Conservation (phyloP, 208 protist genomes). For the Herpetomonas samuelpessoai region DNA sequence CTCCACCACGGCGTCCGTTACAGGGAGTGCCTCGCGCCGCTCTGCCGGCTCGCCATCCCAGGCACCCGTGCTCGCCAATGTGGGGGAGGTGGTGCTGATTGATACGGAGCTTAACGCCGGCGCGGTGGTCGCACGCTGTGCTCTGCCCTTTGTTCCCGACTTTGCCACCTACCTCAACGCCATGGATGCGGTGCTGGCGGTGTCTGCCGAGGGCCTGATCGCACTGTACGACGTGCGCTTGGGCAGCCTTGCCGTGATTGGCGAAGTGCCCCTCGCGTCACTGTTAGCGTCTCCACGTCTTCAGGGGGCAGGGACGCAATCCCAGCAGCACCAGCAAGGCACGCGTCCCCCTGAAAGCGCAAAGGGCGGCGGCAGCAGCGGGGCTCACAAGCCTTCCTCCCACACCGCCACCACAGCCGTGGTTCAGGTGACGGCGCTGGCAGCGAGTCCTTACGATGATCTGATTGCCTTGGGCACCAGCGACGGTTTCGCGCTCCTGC, state of each 20-base stretch:
- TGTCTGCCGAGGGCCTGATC: constrained; percentile 51
- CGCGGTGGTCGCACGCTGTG: constrained; percentile 44
- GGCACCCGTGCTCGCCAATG: constrained; percentile 10
- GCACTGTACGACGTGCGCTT: constrained; percentile 56
- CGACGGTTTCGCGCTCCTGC: constrained; percentile 50
- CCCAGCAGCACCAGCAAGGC: neutral
- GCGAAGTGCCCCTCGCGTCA: constrained; percentile 17
- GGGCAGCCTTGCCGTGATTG: constrained; percentile 40
- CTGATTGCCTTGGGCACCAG: constrained; percentile 74
- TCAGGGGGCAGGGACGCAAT: too few relatives aligned
- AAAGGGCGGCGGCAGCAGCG: neutral
- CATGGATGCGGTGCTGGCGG: constrained; percentile 59
- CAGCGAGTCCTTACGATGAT: constrained; percentile 62
- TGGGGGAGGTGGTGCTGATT: constrained; percentile 34
- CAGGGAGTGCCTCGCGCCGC: neutral
- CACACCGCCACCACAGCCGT: neutral
- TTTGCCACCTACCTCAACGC: constrained; percentile 55
- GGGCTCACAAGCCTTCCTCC: neutral
- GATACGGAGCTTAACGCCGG: constrained; percentile 29
- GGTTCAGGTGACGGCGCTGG: constrained; percentile 38
- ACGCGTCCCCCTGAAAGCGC: neutral
- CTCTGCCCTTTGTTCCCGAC: constrained; percentile 72
- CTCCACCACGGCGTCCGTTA: neutral
- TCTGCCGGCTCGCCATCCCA: neutral
- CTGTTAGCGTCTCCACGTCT: constrained; percentile 9